phyloP scores from a whole-genome alignment of 2,329 filamentous ascomycete genomes.

The Beauveria australis region DNA sequence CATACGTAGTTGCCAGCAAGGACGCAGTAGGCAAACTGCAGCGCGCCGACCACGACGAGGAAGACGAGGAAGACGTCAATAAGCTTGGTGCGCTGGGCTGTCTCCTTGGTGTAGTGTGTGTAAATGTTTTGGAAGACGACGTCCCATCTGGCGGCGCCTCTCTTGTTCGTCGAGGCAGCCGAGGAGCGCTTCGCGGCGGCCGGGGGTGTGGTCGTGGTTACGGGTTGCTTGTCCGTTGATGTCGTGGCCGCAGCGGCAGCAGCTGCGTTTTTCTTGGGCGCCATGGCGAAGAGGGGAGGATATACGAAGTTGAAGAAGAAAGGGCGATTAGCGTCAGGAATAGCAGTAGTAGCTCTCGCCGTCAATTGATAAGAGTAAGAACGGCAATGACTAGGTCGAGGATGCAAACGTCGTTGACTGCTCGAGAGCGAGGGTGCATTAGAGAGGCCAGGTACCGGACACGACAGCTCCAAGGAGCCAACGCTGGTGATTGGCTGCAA shows the following conservation, averaged over 20 bases:
- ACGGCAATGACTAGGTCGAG: neutral
- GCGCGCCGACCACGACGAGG: slow-evolving; percentile 71
- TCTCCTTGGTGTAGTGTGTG: slow-evolving; percentile 70
- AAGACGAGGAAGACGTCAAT: slow-evolving; percentile 88
- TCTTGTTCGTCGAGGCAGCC: slow-evolving; percentile 18
- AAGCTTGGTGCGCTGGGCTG: slow-evolving; percentile 84
- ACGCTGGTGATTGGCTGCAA: slow-evolving; percentile 23
- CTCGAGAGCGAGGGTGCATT: slow-evolving; percentile 16
- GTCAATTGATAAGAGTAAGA: neutral
- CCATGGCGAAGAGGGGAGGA: slow-evolving; percentile 28
- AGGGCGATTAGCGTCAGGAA: neutral
- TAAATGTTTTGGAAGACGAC: slow-evolving; percentile 63
- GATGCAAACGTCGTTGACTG: neutral
- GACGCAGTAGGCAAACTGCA: slow-evolving; percentile 92
- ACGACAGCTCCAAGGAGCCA: slow-evolving; percentile 28
- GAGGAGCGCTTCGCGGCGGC: slow-evolving; percentile 12
- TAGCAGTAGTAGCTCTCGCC: neutral
- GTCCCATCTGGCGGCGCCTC: slow-evolving; percentile 32
- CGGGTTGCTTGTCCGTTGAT: slow-evolving; percentile 35
- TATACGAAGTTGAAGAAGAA: neutral
- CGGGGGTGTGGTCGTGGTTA: slow-evolving; percentile 24
- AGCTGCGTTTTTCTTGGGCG: slow-evolving; percentile 41
- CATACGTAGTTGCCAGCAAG: slow-evolving; percentile 89
- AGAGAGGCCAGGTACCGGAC: slow-evolving; percentile 18
- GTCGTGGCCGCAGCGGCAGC: slow-evolving; percentile 22